phyloP scores from a whole-genome alignment of 2,329 filamentous ascomycete genomes.

The Alternaria arborescens region DNA sequence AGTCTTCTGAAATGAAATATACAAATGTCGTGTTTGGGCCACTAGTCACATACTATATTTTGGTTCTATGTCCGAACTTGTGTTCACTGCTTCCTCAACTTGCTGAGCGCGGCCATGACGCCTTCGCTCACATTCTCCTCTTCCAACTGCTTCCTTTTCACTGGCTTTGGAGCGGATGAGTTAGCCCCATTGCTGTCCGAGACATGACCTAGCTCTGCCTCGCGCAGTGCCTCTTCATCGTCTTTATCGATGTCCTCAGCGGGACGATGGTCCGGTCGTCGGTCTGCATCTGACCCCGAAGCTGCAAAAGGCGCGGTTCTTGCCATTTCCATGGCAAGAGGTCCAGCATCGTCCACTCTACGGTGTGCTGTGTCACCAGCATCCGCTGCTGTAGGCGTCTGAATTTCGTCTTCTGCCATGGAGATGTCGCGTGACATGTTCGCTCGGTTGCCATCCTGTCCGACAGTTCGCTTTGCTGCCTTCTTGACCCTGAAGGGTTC shows the following conservation, averaged over 20 bases:
- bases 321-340: conserved; percentile 38
- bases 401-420: conserved; percentile 34
- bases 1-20: background rate
- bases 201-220: conserved; percentile 31
- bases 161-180: conserved; percentile 19
- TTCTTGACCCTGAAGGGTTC: conserved; percentile 84
- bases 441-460: conserved; percentile 41
- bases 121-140: conserved; percentile 64
- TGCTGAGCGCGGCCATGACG: conserved; percentile 66
- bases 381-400: conserved; percentile 21
- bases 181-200: conserved; percentile 36
- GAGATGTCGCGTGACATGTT: conserved; percentile 39
- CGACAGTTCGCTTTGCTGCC: conserved; percentile 65
- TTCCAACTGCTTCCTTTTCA: conserved; percentile 51
- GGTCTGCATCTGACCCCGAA: conserved; percentile 47
- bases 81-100: conserved; percentile 55
- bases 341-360: conserved; percentile 42
- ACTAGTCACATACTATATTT: background rate
- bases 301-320: conserved; percentile 27
- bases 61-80: background rate
- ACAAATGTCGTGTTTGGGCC: background rate
- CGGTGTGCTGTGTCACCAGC: conserved; percentile 34
- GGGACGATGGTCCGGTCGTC: conserved; percentile 43
- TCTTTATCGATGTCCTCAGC: conserved; percentile 51
- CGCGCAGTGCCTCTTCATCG: conserved; percentile 58